These are phyloP conservation scores for Corchorus capsularis DNA, from an alignment of 345 rosid species.

Conservation along the genomic window DNA sequence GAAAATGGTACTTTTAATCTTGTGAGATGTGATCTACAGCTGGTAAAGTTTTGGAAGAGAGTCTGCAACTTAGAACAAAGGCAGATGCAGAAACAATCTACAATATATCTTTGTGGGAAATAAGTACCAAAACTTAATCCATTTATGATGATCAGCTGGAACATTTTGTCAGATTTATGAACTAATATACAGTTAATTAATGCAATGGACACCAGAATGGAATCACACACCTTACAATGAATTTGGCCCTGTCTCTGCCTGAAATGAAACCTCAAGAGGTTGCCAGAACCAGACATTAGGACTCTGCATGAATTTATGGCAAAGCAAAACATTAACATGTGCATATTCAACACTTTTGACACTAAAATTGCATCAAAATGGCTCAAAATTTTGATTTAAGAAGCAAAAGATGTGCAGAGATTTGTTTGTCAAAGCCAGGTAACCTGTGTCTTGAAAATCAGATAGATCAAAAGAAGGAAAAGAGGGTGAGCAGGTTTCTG, in stretches of 20 bases:
- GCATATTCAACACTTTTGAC: neutral
- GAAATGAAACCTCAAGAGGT: neutral
- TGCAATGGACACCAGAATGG: neutral
- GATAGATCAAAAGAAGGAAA: constrained; percentile 22
- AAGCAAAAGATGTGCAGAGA: neutral
- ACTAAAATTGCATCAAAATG: neutral
- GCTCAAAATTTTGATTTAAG: neutral
- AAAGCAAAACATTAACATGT: neutral
- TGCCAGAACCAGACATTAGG: neutral
- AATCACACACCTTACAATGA: neutral
- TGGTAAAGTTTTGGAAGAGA: neutral
- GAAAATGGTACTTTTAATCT: neutral
- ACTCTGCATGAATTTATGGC: neutral
- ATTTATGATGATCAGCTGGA: neutral
- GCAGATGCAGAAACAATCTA: neutral
- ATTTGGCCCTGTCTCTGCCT: neutral
- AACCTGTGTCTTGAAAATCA: constrained; percentile 7
- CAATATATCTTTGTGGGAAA: neutral
- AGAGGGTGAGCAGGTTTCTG: constrained; percentile 14
- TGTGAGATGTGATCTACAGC: neutral
- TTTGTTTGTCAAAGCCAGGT: constrained; percentile 4
- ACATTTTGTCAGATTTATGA: neutral
- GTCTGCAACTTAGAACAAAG: neutral
- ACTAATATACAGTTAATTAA: neutral
- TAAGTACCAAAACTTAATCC: neutral